A percentile compares a stretch with the other conserved stretches of the same genome.
These are phyloP conservation scores for Haematococcus sp. DNA, from an alignment of 139 green algal species.

Conservation along the genomic window DNA sequence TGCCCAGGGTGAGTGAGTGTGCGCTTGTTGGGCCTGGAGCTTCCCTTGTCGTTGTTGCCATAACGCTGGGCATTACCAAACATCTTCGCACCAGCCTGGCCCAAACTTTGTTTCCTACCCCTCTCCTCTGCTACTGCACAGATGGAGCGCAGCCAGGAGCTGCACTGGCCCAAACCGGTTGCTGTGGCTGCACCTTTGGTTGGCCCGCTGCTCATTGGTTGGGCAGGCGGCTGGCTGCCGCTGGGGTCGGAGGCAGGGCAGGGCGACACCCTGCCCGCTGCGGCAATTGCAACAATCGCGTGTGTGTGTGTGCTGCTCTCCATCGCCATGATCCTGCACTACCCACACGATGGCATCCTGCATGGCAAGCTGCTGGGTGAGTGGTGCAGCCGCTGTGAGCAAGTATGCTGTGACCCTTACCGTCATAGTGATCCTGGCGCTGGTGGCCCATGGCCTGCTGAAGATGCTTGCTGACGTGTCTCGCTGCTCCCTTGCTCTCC, in stretches of 20 bases:
- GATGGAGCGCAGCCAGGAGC: constrained; percentile 9
- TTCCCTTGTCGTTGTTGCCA: too few relatives aligned
- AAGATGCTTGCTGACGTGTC: too few relatives aligned
- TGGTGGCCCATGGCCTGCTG: too few relatives aligned
- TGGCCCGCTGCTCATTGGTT: constrained; percentile 17
- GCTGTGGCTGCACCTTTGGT: constrained; percentile 35
- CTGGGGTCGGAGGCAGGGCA: neutral
- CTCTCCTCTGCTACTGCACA: neutral
- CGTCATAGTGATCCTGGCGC: too few relatives aligned
- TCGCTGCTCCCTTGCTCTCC: neutral
- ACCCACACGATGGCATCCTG: constrained; percentile 17
- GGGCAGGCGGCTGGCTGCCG: neutral
- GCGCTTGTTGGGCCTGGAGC: too few relatives aligned
- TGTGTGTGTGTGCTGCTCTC: constrained; percentile 3
- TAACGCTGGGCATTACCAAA: neutral
- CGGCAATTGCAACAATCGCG: neutral
- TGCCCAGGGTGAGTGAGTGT: constrained; percentile 21
- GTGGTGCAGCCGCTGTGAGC: too few relatives aligned
- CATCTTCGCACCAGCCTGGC: too few relatives aligned
- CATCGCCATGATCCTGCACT: neutral
- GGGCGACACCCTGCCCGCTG: neutral
- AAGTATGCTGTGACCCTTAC: too few relatives aligned
- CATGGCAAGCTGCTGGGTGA: constrained; percentile 20
- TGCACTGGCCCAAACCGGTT: constrained; percentile 26
- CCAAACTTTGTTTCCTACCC: too few relatives aligned